Conservation (phyloP, 768 basidiomycete genomes). For the Sporobolomyces phaffii region DNA sequence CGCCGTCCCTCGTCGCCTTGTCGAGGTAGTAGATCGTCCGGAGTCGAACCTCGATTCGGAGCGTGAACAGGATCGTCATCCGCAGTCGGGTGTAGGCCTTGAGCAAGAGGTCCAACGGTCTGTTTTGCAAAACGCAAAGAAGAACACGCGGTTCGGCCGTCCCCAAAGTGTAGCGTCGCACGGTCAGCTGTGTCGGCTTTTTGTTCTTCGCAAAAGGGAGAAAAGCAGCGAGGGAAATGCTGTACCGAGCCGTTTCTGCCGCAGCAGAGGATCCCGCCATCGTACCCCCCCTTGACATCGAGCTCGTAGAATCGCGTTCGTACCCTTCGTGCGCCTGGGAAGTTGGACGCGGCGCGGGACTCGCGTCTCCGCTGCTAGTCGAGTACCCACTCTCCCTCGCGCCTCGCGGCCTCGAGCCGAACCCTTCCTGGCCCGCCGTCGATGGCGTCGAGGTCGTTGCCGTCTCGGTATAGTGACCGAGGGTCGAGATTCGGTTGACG, state of each 20-base stretch:
- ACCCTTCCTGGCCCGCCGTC: no score
- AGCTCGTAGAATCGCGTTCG: neutral
- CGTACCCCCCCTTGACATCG: no score
- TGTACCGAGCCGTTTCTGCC: slow-evolving; percentile 81
- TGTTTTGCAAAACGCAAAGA: slow-evolving; percentile 47
- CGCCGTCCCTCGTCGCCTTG: slow-evolving; percentile 71
- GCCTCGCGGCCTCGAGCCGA: neutral
- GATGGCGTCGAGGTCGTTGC: no score
- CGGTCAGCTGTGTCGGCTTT: no score
- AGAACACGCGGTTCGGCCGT: neutral
- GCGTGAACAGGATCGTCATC: slow-evolving; percentile 75
- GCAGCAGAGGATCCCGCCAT: no score
- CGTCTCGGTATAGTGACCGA: slow-evolving; percentile 52
- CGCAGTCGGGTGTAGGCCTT: slow-evolving; percentile 86
- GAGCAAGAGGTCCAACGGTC: slow-evolving; percentile 83
- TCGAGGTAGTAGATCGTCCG: slow-evolving; percentile 73
- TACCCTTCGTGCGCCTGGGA: no score
- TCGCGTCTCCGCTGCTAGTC: slow-evolving; percentile 15
- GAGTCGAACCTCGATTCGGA: slow-evolving; percentile 81
- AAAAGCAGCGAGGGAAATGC: no score
- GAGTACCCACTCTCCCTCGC: slow-evolving; percentile 27
- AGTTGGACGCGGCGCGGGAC: neutral
- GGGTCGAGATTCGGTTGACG: slow-evolving; percentile 59
- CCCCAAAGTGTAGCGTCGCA: no score
- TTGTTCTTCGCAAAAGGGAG: no score